Evolutionary conservation across 2,329 filamentous ascomycete genomes (phyloP).

Genomic region (Aureobasidium melanogenum): DNA sequence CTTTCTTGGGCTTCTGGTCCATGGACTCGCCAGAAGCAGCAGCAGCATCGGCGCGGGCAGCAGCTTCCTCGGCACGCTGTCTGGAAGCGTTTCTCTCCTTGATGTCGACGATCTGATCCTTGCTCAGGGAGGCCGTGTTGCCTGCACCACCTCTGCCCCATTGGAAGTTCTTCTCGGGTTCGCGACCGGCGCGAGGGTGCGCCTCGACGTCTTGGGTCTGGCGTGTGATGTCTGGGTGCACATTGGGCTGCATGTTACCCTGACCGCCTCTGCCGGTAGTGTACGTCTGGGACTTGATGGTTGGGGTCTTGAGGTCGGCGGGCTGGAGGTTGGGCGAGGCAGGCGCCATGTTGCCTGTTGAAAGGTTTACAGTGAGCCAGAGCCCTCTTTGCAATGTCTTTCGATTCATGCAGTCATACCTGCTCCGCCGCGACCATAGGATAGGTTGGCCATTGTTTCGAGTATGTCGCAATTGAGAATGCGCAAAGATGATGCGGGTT

Average conservation of each 20-base stretch:
- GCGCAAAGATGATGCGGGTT: not conserved
- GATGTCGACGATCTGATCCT: conserved; percentile 23
- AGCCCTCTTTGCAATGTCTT: not conserved
- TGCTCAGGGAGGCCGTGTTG: conserved; percentile 49
- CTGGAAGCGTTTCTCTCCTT: conserved; percentile 24
- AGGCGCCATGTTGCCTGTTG: conserved; percentile 39
- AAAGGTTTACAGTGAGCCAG: not conserved
- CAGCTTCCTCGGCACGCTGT: not conserved
- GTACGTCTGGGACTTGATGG: conserved; percentile 71
- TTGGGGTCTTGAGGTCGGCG: conserved; percentile 67
- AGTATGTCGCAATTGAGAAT: not conserved
- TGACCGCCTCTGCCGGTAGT: conserved; percentile 84
- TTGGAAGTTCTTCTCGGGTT: conserved; percentile 52
- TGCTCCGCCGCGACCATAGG: conserved; percentile 70
- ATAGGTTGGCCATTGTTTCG: conserved; percentile 29
- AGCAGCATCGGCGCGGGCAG: not conserved
- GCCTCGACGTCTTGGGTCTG: conserved; percentile 74
- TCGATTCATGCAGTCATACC: conserved; percentile 33
- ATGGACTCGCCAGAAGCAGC: not conserved
- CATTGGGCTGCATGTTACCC: conserved; percentile 78
- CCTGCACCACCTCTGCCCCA: conserved; percentile 68
- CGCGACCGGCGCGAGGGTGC: conserved; percentile 35
- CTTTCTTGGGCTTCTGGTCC: conserved; percentile 7
- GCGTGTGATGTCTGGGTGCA: conserved; percentile 63
- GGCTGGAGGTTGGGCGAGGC: conserved; percentile 27